Conservation (phyloP, 1,284 basidiomycete species). For the Baeospora myosura region DNA sequence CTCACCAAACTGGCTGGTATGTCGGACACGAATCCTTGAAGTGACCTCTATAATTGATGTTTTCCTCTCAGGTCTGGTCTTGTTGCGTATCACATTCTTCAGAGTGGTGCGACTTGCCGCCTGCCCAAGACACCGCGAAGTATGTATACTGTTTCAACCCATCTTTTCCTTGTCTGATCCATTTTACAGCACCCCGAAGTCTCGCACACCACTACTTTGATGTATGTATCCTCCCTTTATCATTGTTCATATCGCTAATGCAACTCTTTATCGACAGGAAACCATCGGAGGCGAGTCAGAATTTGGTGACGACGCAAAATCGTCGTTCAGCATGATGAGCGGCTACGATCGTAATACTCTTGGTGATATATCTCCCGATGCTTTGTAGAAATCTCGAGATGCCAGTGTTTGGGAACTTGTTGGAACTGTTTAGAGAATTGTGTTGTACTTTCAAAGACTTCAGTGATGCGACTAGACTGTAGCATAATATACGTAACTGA, state of each 20-base stretch:
- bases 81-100: constrained; percentile 86
- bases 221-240: constrained; percentile 34
- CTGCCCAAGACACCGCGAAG: constrained; percentile 84
- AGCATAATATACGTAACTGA: too few species aligned
- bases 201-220: constrained; percentile 93
- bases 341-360: constrained; percentile 53
- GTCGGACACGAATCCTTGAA: constrained; percentile 17
- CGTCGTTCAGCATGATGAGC: constrained; percentile 55
- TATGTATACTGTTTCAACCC: constrained; percentile 30
- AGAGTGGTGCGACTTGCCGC: constrained; percentile 78
- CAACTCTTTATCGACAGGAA: constrained; percentile 40
- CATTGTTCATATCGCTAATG: neutral
- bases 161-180: constrained; percentile 12
- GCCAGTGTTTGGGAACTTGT: too few species aligned
- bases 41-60: neutral
- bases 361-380: constrained; percentile 73
- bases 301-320: constrained; percentile 58
- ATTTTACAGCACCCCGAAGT: constrained; percentile 69
- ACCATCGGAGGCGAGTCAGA: constrained; percentile 65
- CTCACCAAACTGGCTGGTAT: constrained; percentile 95
- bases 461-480: too few species aligned
- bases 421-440: too few species aligned
- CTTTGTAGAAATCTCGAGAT: constrained; percentile 50
- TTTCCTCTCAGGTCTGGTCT: constrained; percentile 65
- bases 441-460: too few species aligned